Evolutionary conservation across 2,329 filamentous ascomycete species (phyloP).

Genomic region (Aspergillus novofumigatus): DNA sequence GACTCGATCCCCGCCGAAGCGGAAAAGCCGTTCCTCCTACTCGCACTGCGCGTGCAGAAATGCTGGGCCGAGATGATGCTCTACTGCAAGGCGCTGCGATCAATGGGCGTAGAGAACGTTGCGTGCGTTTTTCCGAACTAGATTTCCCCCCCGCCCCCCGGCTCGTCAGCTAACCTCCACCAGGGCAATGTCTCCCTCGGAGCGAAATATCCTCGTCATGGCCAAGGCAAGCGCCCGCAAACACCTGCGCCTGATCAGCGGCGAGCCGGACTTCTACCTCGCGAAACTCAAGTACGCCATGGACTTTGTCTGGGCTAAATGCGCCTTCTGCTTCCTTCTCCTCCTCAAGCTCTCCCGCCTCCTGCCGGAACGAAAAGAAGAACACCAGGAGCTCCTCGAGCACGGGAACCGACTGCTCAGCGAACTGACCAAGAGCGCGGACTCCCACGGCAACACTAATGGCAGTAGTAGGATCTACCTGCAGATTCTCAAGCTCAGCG

Average conservation of each 20-base stretch:
- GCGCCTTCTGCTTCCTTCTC: slow-evolving; percentile 54
- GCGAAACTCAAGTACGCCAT: slow-evolving; percentile 51
- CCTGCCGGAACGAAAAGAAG: slow-evolving; percentile 39
- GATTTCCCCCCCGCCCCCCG: too few relatives aligned
- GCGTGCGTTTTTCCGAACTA: slow-evolving; percentile 22
- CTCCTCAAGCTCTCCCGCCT: slow-evolving; percentile 51
- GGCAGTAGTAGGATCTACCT: slow-evolving; percentile 47
- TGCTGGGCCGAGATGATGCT: slow-evolving; percentile 54
- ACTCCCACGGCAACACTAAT: slow-evolving; percentile 28
- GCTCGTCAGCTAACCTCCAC: neutral
- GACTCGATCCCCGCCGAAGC: slow-evolving; percentile 23
- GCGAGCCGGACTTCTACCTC: slow-evolving; percentile 46
- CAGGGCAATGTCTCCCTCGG: slow-evolving; percentile 46
- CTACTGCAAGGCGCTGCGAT: slow-evolving; percentile 48
- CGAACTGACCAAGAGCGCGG: slow-evolving; percentile 35
- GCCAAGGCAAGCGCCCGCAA: slow-evolving; percentile 50
- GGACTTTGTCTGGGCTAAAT: slow-evolving; percentile 58
- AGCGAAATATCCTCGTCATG: slow-evolving; percentile 46
- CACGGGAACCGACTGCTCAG: slow-evolving; percentile 43
- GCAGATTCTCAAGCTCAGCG: slow-evolving; percentile 46
- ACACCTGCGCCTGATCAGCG: slow-evolving; percentile 48
- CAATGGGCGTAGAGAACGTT: slow-evolving; percentile 48
- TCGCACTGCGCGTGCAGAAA: slow-evolving; percentile 50
- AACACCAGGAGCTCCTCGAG: slow-evolving; percentile 39
- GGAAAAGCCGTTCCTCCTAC: slow-evolving; percentile 37